Evolutionary conservation across 1,139 yeast genomes (phyloP).

Genomic region (Geotrichum candidum): DNA sequence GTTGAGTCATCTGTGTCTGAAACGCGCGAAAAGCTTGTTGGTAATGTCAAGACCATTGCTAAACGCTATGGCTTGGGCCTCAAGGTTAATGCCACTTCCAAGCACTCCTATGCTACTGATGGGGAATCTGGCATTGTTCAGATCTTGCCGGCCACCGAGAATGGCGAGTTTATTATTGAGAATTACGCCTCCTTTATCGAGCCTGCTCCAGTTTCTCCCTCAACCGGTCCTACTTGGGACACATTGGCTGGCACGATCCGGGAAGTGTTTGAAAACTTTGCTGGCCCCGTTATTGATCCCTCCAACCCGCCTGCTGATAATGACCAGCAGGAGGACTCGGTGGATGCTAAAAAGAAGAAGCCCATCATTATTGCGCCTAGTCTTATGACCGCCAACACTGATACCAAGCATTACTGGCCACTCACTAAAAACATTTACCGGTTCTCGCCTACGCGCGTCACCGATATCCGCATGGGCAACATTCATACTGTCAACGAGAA

Average conservation of each 20-base stretch:
- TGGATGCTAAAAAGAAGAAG: neutral
- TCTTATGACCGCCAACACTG: conserved; percentile 76
- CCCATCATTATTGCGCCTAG: conserved; percentile 53
- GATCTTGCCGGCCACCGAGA: conserved; percentile 9
- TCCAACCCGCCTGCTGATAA: conserved; percentile 17
- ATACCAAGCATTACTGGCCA: conserved; percentile 71
- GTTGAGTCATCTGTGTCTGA: conserved; percentile 42
- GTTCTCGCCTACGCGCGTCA: conserved; percentile 41
- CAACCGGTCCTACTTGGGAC: conserved; percentile 46
- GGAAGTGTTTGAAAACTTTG: conserved; percentile 9
- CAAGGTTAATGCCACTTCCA: conserved; percentile 28
- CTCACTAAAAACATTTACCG: conserved; percentile 67
- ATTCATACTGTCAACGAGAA: conserved; percentile 59
- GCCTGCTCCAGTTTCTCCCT: conserved; percentile 56
- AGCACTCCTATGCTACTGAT: neutral
- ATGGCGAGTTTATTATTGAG: conserved; percentile 32
- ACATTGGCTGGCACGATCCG: conserved; percentile 48
- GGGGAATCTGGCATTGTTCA: conserved; percentile 10
- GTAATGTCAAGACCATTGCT: conserved; percentile 40
- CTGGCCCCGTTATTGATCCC: conserved; percentile 25
- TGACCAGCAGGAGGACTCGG: neutral
- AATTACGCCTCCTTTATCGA: conserved; percentile 36
- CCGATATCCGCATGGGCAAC: conserved; percentile 12
- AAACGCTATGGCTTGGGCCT: conserved; percentile 43
- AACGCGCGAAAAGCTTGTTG: conserved; percentile 38